phyloP scores from a whole-genome alignment of 2,329 filamentous ascomycete genomes.

The Pseudogymnoascus sp. region DNA sequence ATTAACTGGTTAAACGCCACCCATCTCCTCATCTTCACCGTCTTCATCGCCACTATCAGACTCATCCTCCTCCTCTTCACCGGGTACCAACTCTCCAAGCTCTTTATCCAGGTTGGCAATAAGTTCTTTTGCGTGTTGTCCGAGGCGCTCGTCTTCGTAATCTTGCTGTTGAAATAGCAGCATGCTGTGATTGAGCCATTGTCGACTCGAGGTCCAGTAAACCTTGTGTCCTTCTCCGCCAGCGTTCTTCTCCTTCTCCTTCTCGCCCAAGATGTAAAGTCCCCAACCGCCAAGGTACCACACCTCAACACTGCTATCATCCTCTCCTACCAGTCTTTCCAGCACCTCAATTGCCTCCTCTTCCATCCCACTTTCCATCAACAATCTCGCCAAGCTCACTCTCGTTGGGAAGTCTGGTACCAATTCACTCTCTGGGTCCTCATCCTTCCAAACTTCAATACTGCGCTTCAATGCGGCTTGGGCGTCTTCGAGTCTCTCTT shows the following conservation, averaged over 20 bases:
- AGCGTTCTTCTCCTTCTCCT: slow-evolving; percentile 44
- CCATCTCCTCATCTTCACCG: slow-evolving; percentile 47
- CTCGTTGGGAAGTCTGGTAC: slow-evolving; percentile 82
- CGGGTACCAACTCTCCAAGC: slow-evolving; percentile 54
- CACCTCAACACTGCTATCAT: slow-evolving; percentile 88
- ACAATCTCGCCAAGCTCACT: slow-evolving; percentile 72
- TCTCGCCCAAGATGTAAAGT: slow-evolving; percentile 69
- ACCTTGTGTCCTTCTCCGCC: slow-evolving; percentile 38
- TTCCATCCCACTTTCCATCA: slow-evolving; percentile 87
- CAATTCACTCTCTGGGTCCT: slow-evolving; percentile 61
- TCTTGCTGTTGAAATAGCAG: slow-evolving; percentile 70
- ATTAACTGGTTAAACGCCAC: slow-evolving; percentile 1
- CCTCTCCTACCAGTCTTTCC: slow-evolving; percentile 75
- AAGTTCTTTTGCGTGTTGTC: slow-evolving; percentile 67
- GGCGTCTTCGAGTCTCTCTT: slow-evolving; percentile 71
- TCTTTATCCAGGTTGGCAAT: slow-evolving; percentile 55
- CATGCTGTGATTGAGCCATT: slow-evolving; percentile 76
- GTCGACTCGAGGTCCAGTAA: slow-evolving; percentile 65
- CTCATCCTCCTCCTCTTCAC: slow-evolving; percentile 46
- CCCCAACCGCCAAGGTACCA: slow-evolving; percentile 98
- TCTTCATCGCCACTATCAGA: slow-evolving; percentile 39
- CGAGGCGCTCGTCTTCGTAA: slow-evolving; percentile 76
- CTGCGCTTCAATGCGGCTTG: slow-evolving; percentile 69
- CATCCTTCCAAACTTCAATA: slow-evolving; percentile 72
- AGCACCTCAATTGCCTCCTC: slow-evolving; percentile 77